phyloP scores from a whole-genome alignment of 768 basidiomycete species.

The Suillus brevipes region DNA sequence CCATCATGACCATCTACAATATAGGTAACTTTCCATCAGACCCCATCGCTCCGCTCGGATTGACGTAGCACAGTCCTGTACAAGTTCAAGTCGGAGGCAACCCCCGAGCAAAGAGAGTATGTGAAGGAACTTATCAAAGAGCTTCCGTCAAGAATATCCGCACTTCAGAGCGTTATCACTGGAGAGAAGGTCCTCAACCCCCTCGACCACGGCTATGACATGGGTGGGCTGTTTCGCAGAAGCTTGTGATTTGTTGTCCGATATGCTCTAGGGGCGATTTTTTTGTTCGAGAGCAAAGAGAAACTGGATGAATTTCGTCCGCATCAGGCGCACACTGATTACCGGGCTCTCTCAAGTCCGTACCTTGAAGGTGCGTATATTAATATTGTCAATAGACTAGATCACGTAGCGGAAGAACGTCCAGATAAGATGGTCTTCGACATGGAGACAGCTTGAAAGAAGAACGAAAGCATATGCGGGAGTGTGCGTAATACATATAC shows the following conservation, averaged over 20 bases:
- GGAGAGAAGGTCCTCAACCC: conserved; percentile 14
- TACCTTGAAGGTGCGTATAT: conserved; percentile 10
- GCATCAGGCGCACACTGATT: conserved; percentile 12
- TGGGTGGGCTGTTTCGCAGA: conserved; percentile 6
- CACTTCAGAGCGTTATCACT: conserved; percentile 9
- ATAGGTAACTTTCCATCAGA: not conserved
- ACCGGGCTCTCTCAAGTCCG: conserved; percentile 1
- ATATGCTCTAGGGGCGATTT: conserved; percentile 15
- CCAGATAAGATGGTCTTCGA: conserved; percentile 10
- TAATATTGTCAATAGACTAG: not conserved
- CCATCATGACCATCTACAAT: conserved; percentile 1
- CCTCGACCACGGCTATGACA: conserved; percentile 13
- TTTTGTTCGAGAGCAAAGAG: conserved; percentile 12
- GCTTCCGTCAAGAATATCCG: conserved; percentile 11
- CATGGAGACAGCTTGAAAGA: not conserved
- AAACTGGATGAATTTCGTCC: conserved; percentile 12
- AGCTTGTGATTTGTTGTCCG: not conserved
- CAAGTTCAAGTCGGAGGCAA: conserved; percentile 13
- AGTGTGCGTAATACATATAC: not conserved
- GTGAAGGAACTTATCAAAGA: conserved; percentile 9
- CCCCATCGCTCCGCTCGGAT: conserved; percentile 2
- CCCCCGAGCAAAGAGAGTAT: conserved; percentile 10
- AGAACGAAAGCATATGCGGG: not conserved
- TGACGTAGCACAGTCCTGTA: conserved; percentile 11
- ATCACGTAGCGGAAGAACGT: not conserved